phyloP scores from a whole-genome alignment of 78 protist species.

The Neovahlkampfia damariscottae region DNA sequence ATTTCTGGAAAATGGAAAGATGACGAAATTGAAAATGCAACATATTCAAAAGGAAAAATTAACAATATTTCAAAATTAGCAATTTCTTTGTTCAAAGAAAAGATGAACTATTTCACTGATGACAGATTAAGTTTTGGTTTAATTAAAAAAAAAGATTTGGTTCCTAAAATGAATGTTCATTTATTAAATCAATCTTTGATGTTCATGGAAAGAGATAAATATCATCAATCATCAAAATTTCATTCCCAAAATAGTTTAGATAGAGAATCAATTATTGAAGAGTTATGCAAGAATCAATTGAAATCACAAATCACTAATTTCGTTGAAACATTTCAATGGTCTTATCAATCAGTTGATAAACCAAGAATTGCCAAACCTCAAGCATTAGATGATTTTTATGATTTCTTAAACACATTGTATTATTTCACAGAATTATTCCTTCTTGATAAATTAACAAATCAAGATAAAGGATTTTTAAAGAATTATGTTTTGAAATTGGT shows the following conservation, averaged over 20 bases:
- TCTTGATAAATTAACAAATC: not conserved
- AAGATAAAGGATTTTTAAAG: not conserved
- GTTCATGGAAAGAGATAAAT: not conserved
- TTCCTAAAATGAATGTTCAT: not conserved
- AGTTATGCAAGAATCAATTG: not conserved
- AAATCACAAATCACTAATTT: not conserved
- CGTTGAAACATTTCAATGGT: not conserved
- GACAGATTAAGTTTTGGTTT: no score
- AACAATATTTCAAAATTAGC: not conserved
- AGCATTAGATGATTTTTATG: not conserved
- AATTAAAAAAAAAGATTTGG: no score
- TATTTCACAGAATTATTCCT: not conserved
- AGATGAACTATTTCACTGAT: not conserved
- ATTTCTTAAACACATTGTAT: not conserved
- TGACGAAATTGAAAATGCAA: not conserved
- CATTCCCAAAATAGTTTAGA: not conserved
- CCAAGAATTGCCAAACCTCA: not conserved
- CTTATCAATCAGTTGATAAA: not conserved
- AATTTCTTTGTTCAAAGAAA: not conserved
- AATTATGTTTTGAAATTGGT: not conserved
- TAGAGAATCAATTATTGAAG: not conserved
- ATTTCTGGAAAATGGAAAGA: not conserved
- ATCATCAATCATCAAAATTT: not conserved
- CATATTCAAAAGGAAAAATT: not conserved
- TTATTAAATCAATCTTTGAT: not conserved